Conservation (phyloP, 495 filamentous ascomycete genomes). For the Sporormia fimetaria region DNA sequence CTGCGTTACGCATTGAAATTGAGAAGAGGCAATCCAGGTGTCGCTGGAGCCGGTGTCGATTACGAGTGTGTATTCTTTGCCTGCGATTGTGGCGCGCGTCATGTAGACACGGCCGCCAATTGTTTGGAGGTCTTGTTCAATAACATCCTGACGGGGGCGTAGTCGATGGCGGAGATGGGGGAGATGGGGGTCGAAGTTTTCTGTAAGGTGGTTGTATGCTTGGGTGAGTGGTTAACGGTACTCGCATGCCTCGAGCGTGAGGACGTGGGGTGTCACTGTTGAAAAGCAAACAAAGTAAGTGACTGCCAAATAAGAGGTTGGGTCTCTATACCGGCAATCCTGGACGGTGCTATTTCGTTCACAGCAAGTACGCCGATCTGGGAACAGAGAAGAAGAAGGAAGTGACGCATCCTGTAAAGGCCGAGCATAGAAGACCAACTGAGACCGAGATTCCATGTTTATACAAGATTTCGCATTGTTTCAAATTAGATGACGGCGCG, state of each 20-base stretch:
- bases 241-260: background rate
- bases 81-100: constrained; percentile 31
- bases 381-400: too few relatives aligned
- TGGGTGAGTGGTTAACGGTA: background rate
- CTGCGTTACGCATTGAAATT: constrained; percentile 39
- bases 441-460: background rate
- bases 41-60: constrained; percentile 56
- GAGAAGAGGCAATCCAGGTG: constrained; percentile 43
- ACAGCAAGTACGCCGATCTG: too few relatives aligned
- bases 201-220: background rate
- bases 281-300: too few relatives aligned
- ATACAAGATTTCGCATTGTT: too few relatives aligned
- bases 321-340: too few relatives aligned
- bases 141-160: too few relatives aligned
- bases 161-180: background rate
- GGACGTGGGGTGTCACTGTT: constrained; percentile 7
- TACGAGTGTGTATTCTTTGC: constrained; percentile 38
- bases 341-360: too few relatives aligned
- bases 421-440: background rate
- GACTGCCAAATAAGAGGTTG: too few relatives aligned
- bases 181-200: background rate
- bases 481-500: too few relatives aligned
- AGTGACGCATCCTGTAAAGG: too few relatives aligned
- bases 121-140: constrained; percentile 8
- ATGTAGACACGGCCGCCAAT: constrained; percentile 24